Conservation (phyloP, 495 filamentous ascomycete species). For the Podospora conica region DNA sequence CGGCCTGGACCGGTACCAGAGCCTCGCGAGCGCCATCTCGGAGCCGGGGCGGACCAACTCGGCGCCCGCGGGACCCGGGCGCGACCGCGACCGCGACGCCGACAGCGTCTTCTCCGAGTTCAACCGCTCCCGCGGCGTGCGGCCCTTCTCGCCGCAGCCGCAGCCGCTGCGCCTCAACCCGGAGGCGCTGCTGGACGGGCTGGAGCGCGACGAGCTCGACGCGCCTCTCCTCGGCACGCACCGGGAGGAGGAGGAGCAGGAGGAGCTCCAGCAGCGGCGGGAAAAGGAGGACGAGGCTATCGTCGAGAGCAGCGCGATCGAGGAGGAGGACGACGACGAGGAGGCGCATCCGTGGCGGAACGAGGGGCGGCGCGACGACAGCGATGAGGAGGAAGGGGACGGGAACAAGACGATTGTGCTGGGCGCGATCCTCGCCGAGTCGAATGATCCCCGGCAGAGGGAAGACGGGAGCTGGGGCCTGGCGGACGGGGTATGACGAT, state of each 20-base stretch:
- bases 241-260: not conserved
- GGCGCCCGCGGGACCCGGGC: not conserved
- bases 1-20: slow-evolving; percentile 45
- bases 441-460: slow-evolving; percentile 10
- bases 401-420: not conserved
- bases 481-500: slow-evolving; percentile 3
- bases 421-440: slow-evolving; percentile 7
- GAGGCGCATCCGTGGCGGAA: slow-evolving; percentile 29
- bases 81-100: slow-evolving; percentile 28
- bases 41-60: slow-evolving; percentile 10
- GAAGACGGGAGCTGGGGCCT: slow-evolving; percentile 19
- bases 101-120: slow-evolving; percentile 49
- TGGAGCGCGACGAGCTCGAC: slow-evolving; percentile 11
- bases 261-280: slow-evolving; percentile 12
- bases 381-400: slow-evolving; percentile 3
- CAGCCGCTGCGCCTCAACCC: slow-evolving; percentile 33
- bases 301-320: slow-evolving; percentile 14
- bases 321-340: slow-evolving; percentile 18
- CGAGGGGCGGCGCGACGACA: slow-evolving; percentile 14
- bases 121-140: slow-evolving; percentile 40
- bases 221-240: not conserved
- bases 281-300: slow-evolving; percentile 14
- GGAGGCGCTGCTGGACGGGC: slow-evolving; percentile 30
- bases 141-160: slow-evolving; percentile 51
- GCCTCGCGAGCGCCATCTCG: slow-evolving; percentile 38